Percentiles rank a stretch among this genome's conserved stretches.
Evolutionary conservation across 108 stramenopile genomes (phyloP).

Genomic region (Fragilariopsis cylindrus): DNA sequence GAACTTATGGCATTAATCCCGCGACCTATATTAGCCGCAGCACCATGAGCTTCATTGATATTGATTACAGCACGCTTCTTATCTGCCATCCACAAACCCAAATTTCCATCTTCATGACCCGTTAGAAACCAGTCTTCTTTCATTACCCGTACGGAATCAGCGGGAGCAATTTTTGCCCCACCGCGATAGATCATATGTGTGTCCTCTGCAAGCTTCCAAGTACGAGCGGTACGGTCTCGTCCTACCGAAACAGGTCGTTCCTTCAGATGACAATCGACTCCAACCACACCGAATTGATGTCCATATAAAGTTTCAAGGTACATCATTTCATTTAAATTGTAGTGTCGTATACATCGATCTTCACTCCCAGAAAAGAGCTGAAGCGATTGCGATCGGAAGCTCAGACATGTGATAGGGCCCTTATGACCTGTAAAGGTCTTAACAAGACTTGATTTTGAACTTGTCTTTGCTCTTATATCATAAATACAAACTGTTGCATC

Average conservation of each 20-base stretch:
- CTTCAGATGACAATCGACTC: constrained; percentile 80
- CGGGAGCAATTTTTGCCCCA: constrained; percentile 64
- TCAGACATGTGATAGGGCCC: constrained; percentile 76
- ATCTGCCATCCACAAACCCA: constrained; percentile 90
- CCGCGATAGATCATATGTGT: constrained; percentile 95
- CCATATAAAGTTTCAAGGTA: constrained; percentile 98
- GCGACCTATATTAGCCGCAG: constrained; percentile 40
- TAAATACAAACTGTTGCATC: constrained; percentile 86
- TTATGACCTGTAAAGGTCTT: constrained; percentile 86
- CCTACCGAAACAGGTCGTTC: constrained; percentile 89
- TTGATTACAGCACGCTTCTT: constrained; percentile 90
- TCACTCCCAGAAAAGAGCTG: constrained; percentile 92
- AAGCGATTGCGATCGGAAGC: constrained; percentile 81
- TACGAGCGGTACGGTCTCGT: constrained; percentile 89
- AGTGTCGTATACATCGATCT: constrained; percentile 91
- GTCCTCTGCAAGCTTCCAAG: constrained; percentile 97
- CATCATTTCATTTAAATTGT: constrained; percentile 89
- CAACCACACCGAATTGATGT: constrained; percentile 90
- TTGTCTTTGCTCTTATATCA: constrained; percentile 70
- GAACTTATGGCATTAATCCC: constrained; percentile 57
- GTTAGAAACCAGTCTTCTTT: constrained; percentile 93
- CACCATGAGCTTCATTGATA: constrained; percentile 61
- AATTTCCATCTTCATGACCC: constrained; percentile 91
- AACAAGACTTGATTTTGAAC: constrained; percentile 39
- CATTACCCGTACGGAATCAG: constrained; percentile 75